Evolutionary conservation across 208 protist species (phyloP), one percentile per base, ranked within the genome.

Genomic region (Angomonas ambiguus): DNA sequence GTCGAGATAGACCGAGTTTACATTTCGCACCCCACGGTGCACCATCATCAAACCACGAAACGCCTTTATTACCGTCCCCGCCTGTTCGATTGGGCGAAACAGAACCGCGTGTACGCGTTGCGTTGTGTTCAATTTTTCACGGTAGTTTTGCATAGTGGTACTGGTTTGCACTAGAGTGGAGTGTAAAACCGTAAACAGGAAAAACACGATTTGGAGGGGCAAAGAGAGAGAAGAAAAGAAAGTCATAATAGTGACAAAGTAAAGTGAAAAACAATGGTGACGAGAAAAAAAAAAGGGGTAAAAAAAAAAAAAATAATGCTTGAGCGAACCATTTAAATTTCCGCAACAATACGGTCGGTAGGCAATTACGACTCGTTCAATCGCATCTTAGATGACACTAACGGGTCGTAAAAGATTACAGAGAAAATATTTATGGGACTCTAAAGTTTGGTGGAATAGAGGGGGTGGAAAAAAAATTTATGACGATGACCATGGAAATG

Each of bases 21-120:
- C 87, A 57, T 76, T 91, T 2, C 82, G 81, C 62, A 94, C 83
- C 2, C 73, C 77, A 2, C 88, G 82, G 45, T 82, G 73, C 28
- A 68, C 70, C 60, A 76, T 87, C 1, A 94, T 72, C 18, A 57
- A 65, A 1, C 83, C 83, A 18, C 75, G 78, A 51, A 94, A 68
- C 0, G 74, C 73, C 51, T 60, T 65, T 58, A 94, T 67, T 34
- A 94, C 57, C 2, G 62, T 63, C 10, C 80, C 80, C 22, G 79
- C 75, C 0, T 62, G 57, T 0, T 42, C 20, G 10, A 77, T 62
- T 1, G 84, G 83, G 24, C 58, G 51, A n/a, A 88, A 77, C 24
- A 83, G 53, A 13, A 94, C 48, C 3, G 70, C 76, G 16, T 68
- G 72, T 1, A 91, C 48, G n/a, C 49, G 25, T 11, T 79, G 27